Conservation (phyloP, 2,329 filamentous ascomycete genomes). For the Apiospora pterosperma region DNA sequence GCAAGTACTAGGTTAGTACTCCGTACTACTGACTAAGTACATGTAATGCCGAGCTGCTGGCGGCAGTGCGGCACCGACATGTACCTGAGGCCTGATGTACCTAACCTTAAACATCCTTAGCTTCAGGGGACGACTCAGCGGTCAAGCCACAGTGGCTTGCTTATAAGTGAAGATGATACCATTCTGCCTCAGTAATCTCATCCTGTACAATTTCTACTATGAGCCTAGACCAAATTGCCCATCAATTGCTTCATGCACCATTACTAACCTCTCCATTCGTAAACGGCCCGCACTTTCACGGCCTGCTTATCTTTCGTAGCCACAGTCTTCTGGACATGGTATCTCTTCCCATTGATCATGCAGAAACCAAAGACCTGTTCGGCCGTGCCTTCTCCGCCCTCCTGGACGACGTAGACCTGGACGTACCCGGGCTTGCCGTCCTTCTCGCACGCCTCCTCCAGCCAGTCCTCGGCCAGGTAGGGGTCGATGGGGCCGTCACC, state of each 20-base stretch:
- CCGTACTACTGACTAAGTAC: too few species aligned
- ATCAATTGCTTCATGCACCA: background rate
- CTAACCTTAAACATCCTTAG: background rate
- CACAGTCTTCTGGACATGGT: background rate
- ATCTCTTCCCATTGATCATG: background rate
- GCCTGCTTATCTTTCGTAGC: background rate
- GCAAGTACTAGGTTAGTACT: background rate
- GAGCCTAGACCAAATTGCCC: background rate
- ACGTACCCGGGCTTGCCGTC: background rate
- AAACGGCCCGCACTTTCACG: background rate
- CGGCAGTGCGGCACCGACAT: too few species aligned
- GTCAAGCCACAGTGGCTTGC: background rate
- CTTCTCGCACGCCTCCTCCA: background rate
- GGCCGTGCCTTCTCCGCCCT: background rate
- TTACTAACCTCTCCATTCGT: background rate
- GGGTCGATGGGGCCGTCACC: background rate
- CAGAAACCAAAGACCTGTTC: conserved; percentile 1
- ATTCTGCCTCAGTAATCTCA: background rate
- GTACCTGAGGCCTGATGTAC: too few species aligned
- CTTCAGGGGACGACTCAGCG: background rate
- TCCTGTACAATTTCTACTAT: background rate
- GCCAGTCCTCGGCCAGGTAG: background rate
- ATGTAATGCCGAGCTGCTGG: background rate
- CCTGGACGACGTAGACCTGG: conserved; percentile 1
- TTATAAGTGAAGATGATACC: background rate